These are phyloP conservation scores for Yamadazyma laniorum DNA, from an alignment of 805 yeast genomes.

Conservation along the genomic window DNA sequence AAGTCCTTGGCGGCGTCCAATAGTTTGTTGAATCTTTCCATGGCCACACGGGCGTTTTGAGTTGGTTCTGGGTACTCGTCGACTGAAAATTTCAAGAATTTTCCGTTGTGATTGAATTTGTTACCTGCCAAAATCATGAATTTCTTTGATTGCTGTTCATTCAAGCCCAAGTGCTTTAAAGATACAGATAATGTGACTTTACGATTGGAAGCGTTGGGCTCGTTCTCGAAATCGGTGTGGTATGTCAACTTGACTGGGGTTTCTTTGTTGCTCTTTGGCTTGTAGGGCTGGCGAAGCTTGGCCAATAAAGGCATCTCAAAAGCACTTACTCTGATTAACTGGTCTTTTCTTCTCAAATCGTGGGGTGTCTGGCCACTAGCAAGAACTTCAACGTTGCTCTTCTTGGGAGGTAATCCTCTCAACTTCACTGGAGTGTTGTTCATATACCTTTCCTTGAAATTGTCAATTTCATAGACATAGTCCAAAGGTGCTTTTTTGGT, in stretches of 20 bases:
- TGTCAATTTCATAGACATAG: conserved; percentile 41
- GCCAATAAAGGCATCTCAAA: conserved; percentile 86
- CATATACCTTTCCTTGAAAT: conserved; percentile 42
- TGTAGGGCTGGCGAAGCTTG: conserved; percentile 69
- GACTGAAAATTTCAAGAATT: conserved; percentile 62
- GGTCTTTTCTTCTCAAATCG: conserved; percentile 67
- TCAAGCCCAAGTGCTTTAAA: conserved; percentile 53
- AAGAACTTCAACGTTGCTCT: conserved; percentile 34
- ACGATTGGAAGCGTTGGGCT: conserved; percentile 62
- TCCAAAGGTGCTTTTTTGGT: conserved; percentile 33
- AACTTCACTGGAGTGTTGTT: conserved; percentile 37
- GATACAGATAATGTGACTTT: conserved; percentile 63
- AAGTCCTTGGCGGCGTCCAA: conserved; percentile 63
- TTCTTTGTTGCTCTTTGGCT: conserved; percentile 41
- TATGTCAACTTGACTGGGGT: conserved; percentile 67
- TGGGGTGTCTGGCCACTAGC: conserved; percentile 37
- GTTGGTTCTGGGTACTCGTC: conserved; percentile 71
- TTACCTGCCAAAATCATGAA: conserved; percentile 75
- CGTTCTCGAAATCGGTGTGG: conserved; percentile 67
- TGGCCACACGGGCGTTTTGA: conserved; percentile 77
- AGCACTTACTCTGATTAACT: conserved; percentile 80
- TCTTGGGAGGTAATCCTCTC: conserved; percentile 39
- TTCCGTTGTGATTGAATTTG: conserved; percentile 63
- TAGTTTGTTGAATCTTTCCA: conserved; percentile 60
- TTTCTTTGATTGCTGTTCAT: conserved; percentile 60